These are phyloP conservation scores for Plasmodium blacklocki DNA, from an alignment of 169 alveolate species.

Conservation along the genomic window DNA sequence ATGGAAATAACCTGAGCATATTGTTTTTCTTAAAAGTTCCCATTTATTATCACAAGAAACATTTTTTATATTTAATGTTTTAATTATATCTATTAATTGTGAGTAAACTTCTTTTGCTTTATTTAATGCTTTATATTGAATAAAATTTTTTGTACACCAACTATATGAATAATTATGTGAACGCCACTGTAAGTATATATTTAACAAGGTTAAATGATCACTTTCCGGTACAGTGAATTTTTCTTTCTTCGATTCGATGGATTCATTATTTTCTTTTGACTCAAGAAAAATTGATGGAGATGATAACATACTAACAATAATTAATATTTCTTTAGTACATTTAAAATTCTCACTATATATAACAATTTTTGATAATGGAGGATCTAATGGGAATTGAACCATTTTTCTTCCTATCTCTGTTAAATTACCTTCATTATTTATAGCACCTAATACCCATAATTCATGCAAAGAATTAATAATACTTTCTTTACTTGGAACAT, in stretches of 20 bases:
- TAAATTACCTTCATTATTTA: slow-evolving; percentile 93
- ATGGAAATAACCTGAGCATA: slow-evolving; percentile 99
- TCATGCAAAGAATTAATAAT: slow-evolving; percentile 97
- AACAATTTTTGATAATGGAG: slow-evolving; percentile 98
- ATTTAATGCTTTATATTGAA: slow-evolving; percentile 78
- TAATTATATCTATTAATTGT: slow-evolving; percentile 92
- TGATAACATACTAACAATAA: slow-evolving; percentile 98
- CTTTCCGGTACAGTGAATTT: slow-evolving; percentile 99
- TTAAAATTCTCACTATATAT: slow-evolving; percentile 85
- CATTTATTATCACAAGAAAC: slow-evolving; percentile 77
- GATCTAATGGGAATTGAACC: slow-evolving; percentile 99
- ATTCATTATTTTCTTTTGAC: slow-evolving; percentile 95
- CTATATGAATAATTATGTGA: slow-evolving; percentile 85
- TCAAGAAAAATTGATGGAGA: slow-evolving; percentile 98
- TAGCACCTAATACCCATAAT: slow-evolving; percentile 97
- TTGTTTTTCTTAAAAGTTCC: slow-evolving; percentile 94
- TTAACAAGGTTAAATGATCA: slow-evolving; percentile 98
- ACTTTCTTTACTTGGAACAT: slow-evolving; percentile 99
- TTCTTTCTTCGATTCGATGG: slow-evolving; percentile 96
- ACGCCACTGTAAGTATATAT: slow-evolving; percentile 99
- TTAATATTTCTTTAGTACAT: slow-evolving; percentile 96
- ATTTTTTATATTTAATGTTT: slow-evolving; percentile 76
- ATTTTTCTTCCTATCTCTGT: slow-evolving; percentile 89
- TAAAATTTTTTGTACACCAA: slow-evolving; percentile 82
- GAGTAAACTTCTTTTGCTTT: slow-evolving; percentile 83